Conservation (phyloP, 345 rosid species). For the Gossypium stocksii region DNA sequence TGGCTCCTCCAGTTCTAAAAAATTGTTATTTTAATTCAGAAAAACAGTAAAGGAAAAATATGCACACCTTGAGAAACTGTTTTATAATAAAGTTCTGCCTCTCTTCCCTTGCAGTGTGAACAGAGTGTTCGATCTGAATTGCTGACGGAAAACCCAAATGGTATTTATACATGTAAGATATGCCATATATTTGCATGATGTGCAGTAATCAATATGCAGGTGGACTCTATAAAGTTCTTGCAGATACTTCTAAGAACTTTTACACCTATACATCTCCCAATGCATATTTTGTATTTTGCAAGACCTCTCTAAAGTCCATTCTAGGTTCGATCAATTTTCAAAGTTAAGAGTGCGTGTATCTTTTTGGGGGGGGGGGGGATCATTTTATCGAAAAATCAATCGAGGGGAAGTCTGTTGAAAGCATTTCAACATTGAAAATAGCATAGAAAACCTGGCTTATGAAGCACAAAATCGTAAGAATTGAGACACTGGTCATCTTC, state of each 20-base stretch:
- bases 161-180: constrained; percentile 5
- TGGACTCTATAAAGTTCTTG: not conserved
- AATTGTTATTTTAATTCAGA: not conserved
- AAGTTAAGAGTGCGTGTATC: not conserved
- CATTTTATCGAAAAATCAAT: not conserved
- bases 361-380: not conserved
- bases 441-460: not conserved
- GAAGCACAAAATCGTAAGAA: not conserved
- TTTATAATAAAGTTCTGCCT: constrained; percentile 84
- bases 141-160: constrained; percentile 32
- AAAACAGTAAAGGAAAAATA: constrained; percentile 4
- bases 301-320: not conserved
- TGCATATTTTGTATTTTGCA: not conserved
- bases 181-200: not conserved
- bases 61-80: constrained; percentile 77
- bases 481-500: not conserved
- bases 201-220: not conserved
- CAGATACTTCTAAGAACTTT: not conserved
- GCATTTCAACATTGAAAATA: not conserved
- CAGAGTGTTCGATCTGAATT: constrained; percentile 61
- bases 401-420: not conserved
- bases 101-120: constrained; percentile 87
- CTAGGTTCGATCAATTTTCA: not conserved
- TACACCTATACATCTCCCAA: not conserved
- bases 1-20: not conserved